Evolutionary conservation across 352 stramenopile genomes (phyloP).

Genomic region (Globisporangium iwayamae): DNA sequence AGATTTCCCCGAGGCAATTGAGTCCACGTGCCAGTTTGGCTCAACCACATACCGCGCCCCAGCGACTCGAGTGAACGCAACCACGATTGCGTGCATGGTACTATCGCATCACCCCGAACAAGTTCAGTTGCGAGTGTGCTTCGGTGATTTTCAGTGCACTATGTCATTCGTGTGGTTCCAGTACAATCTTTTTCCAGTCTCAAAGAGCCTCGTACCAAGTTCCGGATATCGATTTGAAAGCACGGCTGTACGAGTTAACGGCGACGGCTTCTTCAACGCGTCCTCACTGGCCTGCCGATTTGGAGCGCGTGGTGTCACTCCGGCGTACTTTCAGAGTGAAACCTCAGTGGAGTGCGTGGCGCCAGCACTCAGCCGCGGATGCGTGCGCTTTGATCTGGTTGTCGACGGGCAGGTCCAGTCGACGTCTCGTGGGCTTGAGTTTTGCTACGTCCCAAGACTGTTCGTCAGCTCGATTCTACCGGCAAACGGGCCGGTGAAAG

Average conservation of each 20-base stretch:
- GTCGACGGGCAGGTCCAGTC: conserved; percentile 1
- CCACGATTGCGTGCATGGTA: conserved; percentile 25
- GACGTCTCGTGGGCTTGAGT: not conserved
- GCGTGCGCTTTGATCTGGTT: conserved; percentile 3
- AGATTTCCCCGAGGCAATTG: conserved; percentile 18
- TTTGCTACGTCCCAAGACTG: conserved; percentile 9
- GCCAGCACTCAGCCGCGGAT: conserved; percentile 13
- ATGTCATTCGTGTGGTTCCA: conserved; percentile 13
- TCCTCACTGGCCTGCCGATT: conserved; percentile 13
- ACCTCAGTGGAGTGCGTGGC: conserved; percentile 19
- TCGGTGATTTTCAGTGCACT: conserved; percentile 23
- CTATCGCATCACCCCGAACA: conserved; percentile 25
- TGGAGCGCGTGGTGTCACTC: not conserved
- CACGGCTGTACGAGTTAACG: conserved; percentile 3
- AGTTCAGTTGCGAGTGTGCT: conserved; percentile 30
- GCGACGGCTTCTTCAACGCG: conserved; percentile 18
- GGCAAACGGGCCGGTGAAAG: conserved; percentile 24
- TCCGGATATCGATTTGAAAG: conserved; percentile 18
- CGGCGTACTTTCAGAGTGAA: not conserved
- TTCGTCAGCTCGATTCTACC: conserved; percentile 29
- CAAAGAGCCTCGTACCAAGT: conserved; percentile 15
- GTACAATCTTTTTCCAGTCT: conserved; percentile 16
- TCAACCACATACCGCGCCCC: not conserved
- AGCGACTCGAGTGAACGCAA: conserved; percentile 24
- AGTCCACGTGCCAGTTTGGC: conserved; percentile 15